Evolutionary conservation across 495 filamentous ascomycete genomes (phyloP), one percentile per base, ranked within the genome.

Genomic region (Daldinia grandis): DNA sequence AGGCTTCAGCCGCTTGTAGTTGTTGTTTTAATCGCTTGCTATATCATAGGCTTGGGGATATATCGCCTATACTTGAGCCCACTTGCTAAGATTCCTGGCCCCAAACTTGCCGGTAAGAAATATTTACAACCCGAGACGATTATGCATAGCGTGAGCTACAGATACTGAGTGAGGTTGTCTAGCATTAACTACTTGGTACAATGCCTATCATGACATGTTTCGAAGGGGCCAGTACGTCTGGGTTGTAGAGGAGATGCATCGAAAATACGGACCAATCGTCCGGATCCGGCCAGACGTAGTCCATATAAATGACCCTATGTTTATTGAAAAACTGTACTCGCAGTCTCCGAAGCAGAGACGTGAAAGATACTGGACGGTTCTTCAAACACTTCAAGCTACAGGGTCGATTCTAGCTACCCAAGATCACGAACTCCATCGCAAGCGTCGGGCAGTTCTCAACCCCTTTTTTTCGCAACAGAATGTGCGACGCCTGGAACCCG

Each of bases 111-210:
- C 35, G 53, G 63, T 72, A 9, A 62, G 56, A 3, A n/a, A 44
- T 51, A 31, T 19, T 47, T 28, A 24, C 15, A 0, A 47, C 33
- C 15, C 1, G 19, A 37, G 38, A 7, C 21, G 7, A 30, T 53
- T 25, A 38, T 5, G 8, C 8, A 15, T 12, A 24, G 10, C 15
- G 15, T 57, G 17, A 2, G 4, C 4, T 15, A 1, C 1, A 55
- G 5, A 24, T 58, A 7, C 37, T 44, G 9, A 68, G 9, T 38
- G 12, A 40, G 15, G 24, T 21, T 47, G 1, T 33, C 24, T 21
- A 17, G 82, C 82, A 1, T 42, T 82, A 21, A 84, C 80, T 2
- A 71, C 73, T 25, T 83, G 81, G 81, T 84, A 86, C 49, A 64
- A 72, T 62, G 66, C 47, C 12, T 72, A 69, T 21, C 38, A 74